Base-by-base conservation (phyloP, 2,329 filamentous ascomycete genomes). In the Fusarium ramigenum region DNA sequence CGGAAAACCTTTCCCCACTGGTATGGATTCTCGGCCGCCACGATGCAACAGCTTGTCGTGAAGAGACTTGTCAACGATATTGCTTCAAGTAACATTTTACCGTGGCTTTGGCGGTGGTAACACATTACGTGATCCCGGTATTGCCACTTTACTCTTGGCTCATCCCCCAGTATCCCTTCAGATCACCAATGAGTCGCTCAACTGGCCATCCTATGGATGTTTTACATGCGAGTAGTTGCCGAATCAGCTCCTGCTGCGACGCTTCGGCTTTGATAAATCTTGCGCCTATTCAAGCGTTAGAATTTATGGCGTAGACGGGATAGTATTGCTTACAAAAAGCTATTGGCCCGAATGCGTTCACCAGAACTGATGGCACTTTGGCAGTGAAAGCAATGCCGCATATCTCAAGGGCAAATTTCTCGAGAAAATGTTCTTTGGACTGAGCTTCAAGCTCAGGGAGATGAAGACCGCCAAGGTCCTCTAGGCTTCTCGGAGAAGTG, bases 341-440 rank as follows among this genome's bases (percentile, higher is more conserved):
- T 34, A 87, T 85, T 19, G 85, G 85, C 0, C 85, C 85, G 70
- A 87, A 87, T 7, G 84, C 79, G 65, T 87, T 87, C 8, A 87
- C 83, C 9, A 85, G 76, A 5, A 86, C 84, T 1, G 85, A 74
- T 1, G 83, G 78, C 9, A 79, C 82, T 10, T 82, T 82, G n/a
- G 83, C 78, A 0, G 84, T 84, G 52, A 86, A 84, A 1, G 85
- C 83, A 18, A 86, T 79, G 4, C 84, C 84, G 60, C 84, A 86
- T 5, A 87, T 79, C 5, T 83, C 78, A 0, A 80, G 70, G 1
- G 84, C 83, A 19, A 81, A 77, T 0, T 63, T 57, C 16, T 84
- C 80, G 2, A 85, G 73, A 4, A 83, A 60, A 4, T 79, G 74
- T 3, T 71, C 69, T 47, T 60, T 64, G 2, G 73, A 56, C 7